Conservation (phyloP, 1,139 yeast genomes). For the Nakaseomyces sp. region DNA sequence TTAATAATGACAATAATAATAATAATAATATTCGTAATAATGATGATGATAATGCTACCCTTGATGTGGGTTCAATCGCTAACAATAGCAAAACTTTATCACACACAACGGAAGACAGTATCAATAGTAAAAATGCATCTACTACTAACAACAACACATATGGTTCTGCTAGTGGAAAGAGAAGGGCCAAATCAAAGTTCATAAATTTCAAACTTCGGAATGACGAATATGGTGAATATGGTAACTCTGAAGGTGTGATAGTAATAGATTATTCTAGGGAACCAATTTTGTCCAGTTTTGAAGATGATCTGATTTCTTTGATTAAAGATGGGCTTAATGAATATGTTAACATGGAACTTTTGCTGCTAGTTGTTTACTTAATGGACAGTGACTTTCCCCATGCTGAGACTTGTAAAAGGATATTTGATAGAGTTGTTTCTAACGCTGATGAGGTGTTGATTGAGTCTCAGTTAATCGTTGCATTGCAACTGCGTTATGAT, state of each 20-base stretch:
- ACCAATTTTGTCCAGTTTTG: neutral
- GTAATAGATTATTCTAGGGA: constrained; percentile 1
- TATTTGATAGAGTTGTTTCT: constrained; percentile 3
- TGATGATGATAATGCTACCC: neutral
- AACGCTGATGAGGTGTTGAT: neutral
- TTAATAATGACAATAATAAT: neutral
- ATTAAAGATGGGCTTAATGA: neutral
- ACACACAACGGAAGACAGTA: neutral
- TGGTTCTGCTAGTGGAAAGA: neutral
- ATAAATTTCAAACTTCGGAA: neutral
- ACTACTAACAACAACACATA: neutral
- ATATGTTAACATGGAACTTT: neutral
- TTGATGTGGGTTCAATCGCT: neutral
- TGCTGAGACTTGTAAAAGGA: constrained; percentile 1
- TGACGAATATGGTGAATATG: neutral
- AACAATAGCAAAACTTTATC: neutral
- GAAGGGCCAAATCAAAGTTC: neutral
- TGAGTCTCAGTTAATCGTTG: constrained; percentile 1
- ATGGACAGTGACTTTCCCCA: constrained; percentile 4
- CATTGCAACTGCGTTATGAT: constrained; percentile 2
- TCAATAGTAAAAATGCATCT: neutral
- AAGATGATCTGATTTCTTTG: neutral
- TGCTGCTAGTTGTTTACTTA: neutral
- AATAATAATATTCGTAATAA: neutral
- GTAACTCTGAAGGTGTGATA: neutral